Percentiles rank a stretch among this genome's conserved stretches.
phyloP scores from a whole-genome alignment of 257 asterid genomes.

The Coffea eugenioides region DNA sequence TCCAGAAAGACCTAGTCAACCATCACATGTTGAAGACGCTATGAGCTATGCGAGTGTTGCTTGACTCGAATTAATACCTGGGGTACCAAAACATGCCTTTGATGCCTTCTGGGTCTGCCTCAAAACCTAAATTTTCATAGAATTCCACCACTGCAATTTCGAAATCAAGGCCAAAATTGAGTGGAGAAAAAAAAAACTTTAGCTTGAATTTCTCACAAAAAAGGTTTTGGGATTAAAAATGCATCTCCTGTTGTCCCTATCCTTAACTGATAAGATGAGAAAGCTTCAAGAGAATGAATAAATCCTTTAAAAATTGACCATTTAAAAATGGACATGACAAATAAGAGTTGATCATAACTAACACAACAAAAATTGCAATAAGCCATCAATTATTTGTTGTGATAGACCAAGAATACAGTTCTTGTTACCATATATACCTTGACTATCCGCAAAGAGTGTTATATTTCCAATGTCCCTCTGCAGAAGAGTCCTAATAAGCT shows the following conservation, averaged over 20 bases:
- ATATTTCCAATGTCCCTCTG: conserved; percentile 93
- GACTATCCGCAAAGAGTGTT: conserved; percentile 88
- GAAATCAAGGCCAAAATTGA: conserved; percentile 8
- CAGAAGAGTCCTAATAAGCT: conserved; percentile 73
- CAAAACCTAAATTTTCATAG: conserved; percentile 77
- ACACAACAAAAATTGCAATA: neutral
- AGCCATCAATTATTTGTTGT: neutral
- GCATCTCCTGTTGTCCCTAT: neutral
- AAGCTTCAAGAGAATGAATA: conserved; percentile 7
- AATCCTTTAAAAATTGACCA: neutral
- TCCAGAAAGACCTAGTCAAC: neutral
- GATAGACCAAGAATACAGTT: neutral
- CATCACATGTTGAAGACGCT: neutral
- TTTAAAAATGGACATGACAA: neutral
- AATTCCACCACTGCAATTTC: conserved; percentile 83
- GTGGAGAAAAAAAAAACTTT: neutral
- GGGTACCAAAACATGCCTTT: conserved; percentile 99
- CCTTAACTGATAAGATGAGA: neutral
- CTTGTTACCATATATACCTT: conserved; percentile 45
- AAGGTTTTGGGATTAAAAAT: neutral
- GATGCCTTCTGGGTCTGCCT: conserved; percentile 95
- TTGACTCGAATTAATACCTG: conserved; percentile 39
- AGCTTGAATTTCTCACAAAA: neutral
- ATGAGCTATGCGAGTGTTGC: neutral
- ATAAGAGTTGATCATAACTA: neutral